These are phyloP conservation scores for Clonostachys rhizophaga DNA, from an alignment of 2,329 filamentous ascomycete species.

Conservation along the genomic window DNA sequence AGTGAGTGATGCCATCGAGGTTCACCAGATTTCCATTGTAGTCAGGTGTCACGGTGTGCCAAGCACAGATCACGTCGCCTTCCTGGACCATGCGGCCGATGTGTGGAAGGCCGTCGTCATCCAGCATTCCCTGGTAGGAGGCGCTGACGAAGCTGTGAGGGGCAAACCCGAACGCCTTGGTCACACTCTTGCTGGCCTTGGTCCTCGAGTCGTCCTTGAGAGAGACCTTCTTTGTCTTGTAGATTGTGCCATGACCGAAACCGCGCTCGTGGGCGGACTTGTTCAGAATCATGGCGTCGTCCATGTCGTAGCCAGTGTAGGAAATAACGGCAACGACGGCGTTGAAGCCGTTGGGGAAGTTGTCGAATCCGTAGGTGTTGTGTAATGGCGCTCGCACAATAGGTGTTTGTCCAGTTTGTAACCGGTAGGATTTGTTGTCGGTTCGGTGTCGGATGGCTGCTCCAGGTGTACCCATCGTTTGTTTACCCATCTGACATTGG, in stretches of 20 bases:
- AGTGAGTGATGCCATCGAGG: constrained; percentile 78
- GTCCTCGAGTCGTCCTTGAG: constrained; percentile 74
- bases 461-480: constrained; percentile 96
- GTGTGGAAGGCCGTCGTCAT: constrained; percentile 81
- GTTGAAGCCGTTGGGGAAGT: constrained; percentile 96
- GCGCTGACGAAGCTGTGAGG: constrained; percentile 70
- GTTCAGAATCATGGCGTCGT: constrained; percentile 99
- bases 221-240: constrained; percentile 92
- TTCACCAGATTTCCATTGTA: constrained; percentile 77
- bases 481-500: constrained; percentile 98
- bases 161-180: constrained; percentile 87
- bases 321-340: constrained; percentile 96
- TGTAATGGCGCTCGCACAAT: constrained; percentile 89
- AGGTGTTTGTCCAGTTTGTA: constrained; percentile 95
- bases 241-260: constrained; percentile 93
- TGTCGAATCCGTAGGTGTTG: constrained; percentile 95
- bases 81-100: constrained; percentile 74
- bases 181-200: constrained; percentile 63
- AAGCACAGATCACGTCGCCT: constrained; percentile 83
- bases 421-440: constrained; percentile 93
- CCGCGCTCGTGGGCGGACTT: constrained; percentile 95
- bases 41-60: constrained; percentile 81
- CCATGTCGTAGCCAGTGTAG: constrained; percentile 99
- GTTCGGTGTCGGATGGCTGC: constrained; percentile 81
- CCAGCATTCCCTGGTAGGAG: constrained; percentile 66